Evolutionary conservation across 2,329 filamentous ascomycete species (phyloP).

Genomic region (Phialocephala subalpina): DNA sequence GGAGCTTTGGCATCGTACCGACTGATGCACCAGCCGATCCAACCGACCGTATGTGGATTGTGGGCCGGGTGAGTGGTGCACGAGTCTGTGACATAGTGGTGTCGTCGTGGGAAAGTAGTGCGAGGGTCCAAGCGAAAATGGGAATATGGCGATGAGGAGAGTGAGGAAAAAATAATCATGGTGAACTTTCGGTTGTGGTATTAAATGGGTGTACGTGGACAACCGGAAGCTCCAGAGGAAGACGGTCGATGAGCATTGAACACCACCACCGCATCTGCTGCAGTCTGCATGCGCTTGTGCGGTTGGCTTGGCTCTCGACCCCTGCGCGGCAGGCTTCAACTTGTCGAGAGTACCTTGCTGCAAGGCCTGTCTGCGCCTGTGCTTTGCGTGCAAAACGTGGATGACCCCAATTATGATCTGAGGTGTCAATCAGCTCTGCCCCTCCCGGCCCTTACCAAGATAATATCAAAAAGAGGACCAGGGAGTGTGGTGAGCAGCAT

Average conservation of each 20-base stretch:
- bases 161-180: not conserved
- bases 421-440: not conserved
- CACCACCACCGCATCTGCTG: too few relatives aligned
- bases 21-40: conserved; percentile 18
- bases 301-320: not conserved
- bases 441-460: not conserved
- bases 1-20: conserved; percentile 15
- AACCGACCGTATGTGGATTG: conserved; percentile 9
- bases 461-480: not conserved
- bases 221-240: too few relatives aligned
- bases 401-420: conserved; percentile 2
- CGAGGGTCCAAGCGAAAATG: conserved; percentile 11
- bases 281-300: too few relatives aligned
- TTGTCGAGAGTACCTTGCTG: too few relatives aligned
- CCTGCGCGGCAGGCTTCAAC: not conserved
- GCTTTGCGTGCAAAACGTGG: conserved; percentile 10
- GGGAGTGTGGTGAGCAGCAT: not conserved
- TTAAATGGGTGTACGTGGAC: not conserved
- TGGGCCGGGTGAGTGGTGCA: conserved; percentile 3
- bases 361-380: not conserved
- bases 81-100: conserved; percentile 7
- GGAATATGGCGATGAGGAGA: not conserved
- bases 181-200: not conserved
- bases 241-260: too few relatives aligned
- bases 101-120: conserved; percentile 12